Evolutionary conservation across 148 eudicot species (phyloP).

Genomic region (Fallopia convolvulus): DNA sequence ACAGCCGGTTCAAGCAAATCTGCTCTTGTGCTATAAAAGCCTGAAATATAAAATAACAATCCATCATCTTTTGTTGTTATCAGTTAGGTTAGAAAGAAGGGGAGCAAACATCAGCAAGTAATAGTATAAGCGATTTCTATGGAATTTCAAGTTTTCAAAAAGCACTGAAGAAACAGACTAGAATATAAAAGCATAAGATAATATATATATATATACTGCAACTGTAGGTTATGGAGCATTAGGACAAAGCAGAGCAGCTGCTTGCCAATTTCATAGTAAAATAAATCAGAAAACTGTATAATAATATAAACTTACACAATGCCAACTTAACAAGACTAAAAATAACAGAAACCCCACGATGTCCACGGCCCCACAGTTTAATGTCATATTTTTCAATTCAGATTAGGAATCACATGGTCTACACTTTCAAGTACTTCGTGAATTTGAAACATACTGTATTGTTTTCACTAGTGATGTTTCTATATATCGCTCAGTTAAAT

Average conservation of each 20-base stretch:
- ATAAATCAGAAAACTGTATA: background rate
- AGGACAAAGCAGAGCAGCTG: background rate
- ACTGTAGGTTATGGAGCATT: background rate
- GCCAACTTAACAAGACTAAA: too few species aligned
- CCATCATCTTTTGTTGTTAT: background rate
- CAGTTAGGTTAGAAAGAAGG: background rate
- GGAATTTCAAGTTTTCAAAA: background rate
- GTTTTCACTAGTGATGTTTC: background rate
- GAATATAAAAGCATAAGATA: background rate
- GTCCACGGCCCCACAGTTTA: background rate
- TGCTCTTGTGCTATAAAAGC: slow-evolving; percentile 95
- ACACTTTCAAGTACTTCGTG: background rate
- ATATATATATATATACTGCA: background rate
- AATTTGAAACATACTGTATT: background rate
- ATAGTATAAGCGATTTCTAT: background rate
- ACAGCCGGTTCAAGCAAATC: slow-evolving; percentile 62
- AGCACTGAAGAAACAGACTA: background rate
- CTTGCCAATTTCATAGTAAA: background rate
- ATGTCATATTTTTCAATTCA: background rate
- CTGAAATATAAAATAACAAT: slow-evolving; percentile 31
- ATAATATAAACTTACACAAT: background rate
- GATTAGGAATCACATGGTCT: background rate
- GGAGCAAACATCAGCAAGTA: background rate
- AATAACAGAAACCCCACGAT: too few species aligned
- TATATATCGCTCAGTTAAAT: background rate